Conservation (phyloP, 345 rosid genomes). For the Bretschneidera sinensis region DNA sequence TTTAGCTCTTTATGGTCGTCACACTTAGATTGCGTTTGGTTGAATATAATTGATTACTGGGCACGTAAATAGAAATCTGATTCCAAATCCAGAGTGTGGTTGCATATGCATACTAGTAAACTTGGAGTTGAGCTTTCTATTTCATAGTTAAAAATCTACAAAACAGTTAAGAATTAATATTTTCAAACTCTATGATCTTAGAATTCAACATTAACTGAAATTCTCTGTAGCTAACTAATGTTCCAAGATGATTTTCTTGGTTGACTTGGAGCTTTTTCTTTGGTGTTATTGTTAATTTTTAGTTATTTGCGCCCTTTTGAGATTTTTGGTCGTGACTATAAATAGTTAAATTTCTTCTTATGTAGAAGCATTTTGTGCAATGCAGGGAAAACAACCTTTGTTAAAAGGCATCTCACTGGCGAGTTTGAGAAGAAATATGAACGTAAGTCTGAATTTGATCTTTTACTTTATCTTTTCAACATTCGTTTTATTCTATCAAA, state of each 20-base stretch:
- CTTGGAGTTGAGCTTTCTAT: too few species aligned
- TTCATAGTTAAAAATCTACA: too few species aligned
- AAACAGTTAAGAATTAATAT: too few species aligned
- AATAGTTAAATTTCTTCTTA: not conserved
- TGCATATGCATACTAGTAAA: too few species aligned
- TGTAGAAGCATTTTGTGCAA: not conserved
- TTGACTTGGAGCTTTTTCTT: not conserved
- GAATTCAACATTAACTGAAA: not conserved
- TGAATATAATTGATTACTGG: too few species aligned
- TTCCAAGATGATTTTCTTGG: not conserved
- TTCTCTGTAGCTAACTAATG: not conserved
- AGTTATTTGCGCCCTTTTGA: not conserved
- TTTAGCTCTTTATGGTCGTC: too few species aligned
- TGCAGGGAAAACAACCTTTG: conserved; percentile 68
- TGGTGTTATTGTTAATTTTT: not conserved
- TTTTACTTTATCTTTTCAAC: not conserved
- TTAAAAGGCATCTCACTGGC: conserved; percentile 74
- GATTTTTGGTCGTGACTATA: not conserved
- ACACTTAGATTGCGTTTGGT: too few species aligned
- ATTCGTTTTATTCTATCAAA: not conserved
- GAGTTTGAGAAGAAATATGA: conserved; percentile 81
- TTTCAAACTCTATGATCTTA: not conserved
- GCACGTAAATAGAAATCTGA: too few species aligned
- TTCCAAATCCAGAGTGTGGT: too few species aligned
- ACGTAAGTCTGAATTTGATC: conserved; percentile 38